Percentiles rank a stretch among this genome's conserved stretches.
Evolutionary conservation across 768 basidiomycete genomes (phyloP).

Genomic region (Ephemerocybe angulata): DNA sequence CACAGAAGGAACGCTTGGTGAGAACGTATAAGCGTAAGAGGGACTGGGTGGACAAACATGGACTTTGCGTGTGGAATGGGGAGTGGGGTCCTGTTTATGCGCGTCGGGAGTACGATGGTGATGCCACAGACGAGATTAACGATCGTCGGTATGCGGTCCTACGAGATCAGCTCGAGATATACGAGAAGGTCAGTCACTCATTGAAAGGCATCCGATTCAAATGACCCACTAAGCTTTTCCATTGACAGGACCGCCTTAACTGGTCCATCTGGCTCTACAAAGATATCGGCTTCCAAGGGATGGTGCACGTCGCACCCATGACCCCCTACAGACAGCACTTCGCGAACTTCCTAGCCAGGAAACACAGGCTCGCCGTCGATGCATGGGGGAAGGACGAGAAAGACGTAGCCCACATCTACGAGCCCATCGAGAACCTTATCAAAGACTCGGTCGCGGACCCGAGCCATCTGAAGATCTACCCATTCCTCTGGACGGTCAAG

Average conservation of each 20-base stretch:
- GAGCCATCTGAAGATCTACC: slow-evolving; percentile 52
- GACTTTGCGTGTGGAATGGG: slow-evolving; percentile 74
- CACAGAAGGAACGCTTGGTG: slow-evolving; percentile 47
- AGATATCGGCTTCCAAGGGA: slow-evolving; percentile 79
- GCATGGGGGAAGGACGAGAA: slow-evolving; percentile 73
- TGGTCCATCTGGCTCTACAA: slow-evolving; percentile 91
- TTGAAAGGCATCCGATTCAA: background rate
- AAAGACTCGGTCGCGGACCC: slow-evolving; percentile 45
- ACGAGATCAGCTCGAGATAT: slow-evolving; percentile 69
- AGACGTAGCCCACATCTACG: slow-evolving; percentile 54
- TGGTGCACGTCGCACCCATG: slow-evolving; percentile 66
- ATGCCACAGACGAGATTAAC: slow-evolving; percentile 63
- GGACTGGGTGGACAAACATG: slow-evolving; percentile 66
- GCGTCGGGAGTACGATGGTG: slow-evolving; percentile 54
- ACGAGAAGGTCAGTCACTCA: slow-evolving; percentile 48
- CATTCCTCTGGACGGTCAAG: slow-evolving; percentile 59
- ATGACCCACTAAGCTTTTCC: background rate
- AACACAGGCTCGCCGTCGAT: slow-evolving; percentile 75
- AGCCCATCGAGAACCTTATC: slow-evolving; percentile 62
- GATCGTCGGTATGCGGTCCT: slow-evolving; percentile 59
- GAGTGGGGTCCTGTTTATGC: slow-evolving; percentile 86
- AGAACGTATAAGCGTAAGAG: slow-evolving; percentile 67
- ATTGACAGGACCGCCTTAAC: slow-evolving; percentile 50
- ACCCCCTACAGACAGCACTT: slow-evolving; percentile 71
- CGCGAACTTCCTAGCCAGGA: slow-evolving; percentile 64